A percentile compares a stretch with the other conserved stretches of the same genome.
phyloP scores from a whole-genome alignment of 371 early-diverging fungal genomes.

The Umbelopsis sp. region DNA sequence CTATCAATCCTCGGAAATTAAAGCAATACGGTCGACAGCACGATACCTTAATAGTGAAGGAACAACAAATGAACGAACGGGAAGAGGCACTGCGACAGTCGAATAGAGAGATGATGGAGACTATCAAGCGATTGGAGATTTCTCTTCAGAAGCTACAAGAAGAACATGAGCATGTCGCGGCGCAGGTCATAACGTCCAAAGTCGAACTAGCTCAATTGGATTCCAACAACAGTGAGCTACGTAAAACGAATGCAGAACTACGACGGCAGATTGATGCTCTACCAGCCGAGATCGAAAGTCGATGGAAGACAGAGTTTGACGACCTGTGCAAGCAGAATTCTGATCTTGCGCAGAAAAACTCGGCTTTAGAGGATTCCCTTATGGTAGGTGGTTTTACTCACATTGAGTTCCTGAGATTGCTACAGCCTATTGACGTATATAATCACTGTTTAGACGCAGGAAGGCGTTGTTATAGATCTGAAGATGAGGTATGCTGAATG shows the following conservation, averaged over 20 bases:
- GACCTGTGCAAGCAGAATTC: conserved; percentile 70
- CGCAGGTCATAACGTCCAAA: conserved; percentile 58
- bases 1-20: conserved; percentile 62
- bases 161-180: conserved; percentile 71
- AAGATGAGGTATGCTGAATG: conserved; percentile 73
- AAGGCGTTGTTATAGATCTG: conserved; percentile 62
- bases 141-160: conserved; percentile 67
- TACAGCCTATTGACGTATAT: not conserved
- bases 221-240: conserved; percentile 60
- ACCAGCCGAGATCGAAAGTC: conserved; percentile 56
- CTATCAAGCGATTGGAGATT: conserved; percentile 58
- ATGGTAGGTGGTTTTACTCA: conserved; percentile 42
- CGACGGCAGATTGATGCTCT: conserved; percentile 42
- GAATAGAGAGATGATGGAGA: conserved; percentile 64
- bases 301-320: conserved; percentile 67
- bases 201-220: conserved; percentile 56
- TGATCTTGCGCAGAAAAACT: conserved; percentile 64
- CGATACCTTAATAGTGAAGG: conserved; percentile 52
- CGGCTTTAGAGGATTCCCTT: conserved; percentile 68
- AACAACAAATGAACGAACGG: conserved; percentile 61
- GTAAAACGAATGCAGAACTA: conserved; percentile 46
- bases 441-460: conserved; percentile 18
- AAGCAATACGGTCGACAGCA: conserved; percentile 66
- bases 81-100: conserved; percentile 64
- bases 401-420: too few species aligned